Base-by-base conservation (phyloP, 1,284 basidiomycete genomes). In the Meira nashicola region DNA sequence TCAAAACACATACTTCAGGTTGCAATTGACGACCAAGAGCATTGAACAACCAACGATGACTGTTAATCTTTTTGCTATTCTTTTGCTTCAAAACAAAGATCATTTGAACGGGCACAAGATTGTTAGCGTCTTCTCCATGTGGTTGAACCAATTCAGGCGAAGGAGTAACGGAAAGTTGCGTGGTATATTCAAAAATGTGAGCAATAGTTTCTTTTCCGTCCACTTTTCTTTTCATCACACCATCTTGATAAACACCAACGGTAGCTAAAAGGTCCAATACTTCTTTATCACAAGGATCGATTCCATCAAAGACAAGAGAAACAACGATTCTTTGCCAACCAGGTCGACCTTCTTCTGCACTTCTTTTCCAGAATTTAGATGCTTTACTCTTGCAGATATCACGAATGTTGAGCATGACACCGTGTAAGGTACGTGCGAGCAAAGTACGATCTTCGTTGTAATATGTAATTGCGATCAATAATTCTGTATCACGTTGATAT, bases 321-420 rank as follows among this genome's bases (percentile, higher is more conserved):
- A 91, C 90, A 14, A 97, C 93, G 70, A 98, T 95, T 69, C 86
- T 87, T 79, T 96, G 90, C 94, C 94, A 97, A 15, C 70, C 74
- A 19, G 59, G 60, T 6, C 59, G 39, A 39, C 62, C 84, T 71
- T 92, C 90, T 80, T 96, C 92, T 87, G 74, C 78, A 21, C 68
- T 72, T 17, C 70, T 58, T n/a, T 69, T 55, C 71, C 78, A 96
- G 82, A 90, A 97, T 79, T 94, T 94, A 63, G 90, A 93, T 73
- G 79, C 86, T 79, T 93, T 94, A 51, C 90, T 92, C 81, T 91
- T 93, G 85, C 92, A 95, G 67, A 97, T 97, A 74, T 97, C 93
- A 68, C 93, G 89, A 66, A 98, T 94, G 80, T 98, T 98, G 68
- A 93, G 80, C 92, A 97, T 96, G 75, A 97, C 89, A 65, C 90